Evolutionary conservation across 495 filamentous ascomycete species (phyloP), one percentile per base, ranked within the genome.

Genomic region (Polyplosphaeria fusca): DNA sequence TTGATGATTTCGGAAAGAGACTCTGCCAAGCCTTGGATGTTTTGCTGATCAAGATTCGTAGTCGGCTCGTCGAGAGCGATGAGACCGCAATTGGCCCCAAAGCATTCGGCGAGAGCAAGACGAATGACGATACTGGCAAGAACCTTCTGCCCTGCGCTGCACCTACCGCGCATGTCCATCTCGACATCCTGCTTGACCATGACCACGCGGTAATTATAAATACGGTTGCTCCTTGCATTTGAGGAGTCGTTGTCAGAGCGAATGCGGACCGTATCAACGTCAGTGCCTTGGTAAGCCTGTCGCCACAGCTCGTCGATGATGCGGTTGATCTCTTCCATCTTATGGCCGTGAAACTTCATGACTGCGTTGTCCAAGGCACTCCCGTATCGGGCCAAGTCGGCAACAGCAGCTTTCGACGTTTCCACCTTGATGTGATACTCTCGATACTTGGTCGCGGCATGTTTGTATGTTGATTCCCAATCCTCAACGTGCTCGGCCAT

Each of bases 131-230:
- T 99, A 74, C 86, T 87, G 12, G 93, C 93, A 20, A 99, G 80
- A 23, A 99, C 92, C 66, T 92, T 94, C 70, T 99, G 93, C 2
- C 93, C 93, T 12, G 93, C 93, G 68, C 87, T 92, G 77, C 93
- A 99, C 27, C 93, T 86, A 9, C 93, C 93, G 55, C 93, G 89
- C 93, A 99, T 99, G 74, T 99, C 93, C 92, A 99, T 96, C 71
- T 99, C 93, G 2, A 86, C 85, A 63, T 91, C 88, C 66, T 90
- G 84, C 75, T 99, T 99, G 61, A 96, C 85, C 94, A 99, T 99
- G 74, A 87, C 89, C 0, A 98, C 93, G 51, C 94, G 87, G 74
- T 98, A 98, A 70, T 98, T 96, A 79, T 97, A 98, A 27, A 79
- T 87, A 48, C 87, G 83, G 64, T 89, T 93, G 52, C 82, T 86